phyloP scores from a whole-genome alignment of 1,284 basidiomycete species.

The Trichosporon faecale region DNA sequence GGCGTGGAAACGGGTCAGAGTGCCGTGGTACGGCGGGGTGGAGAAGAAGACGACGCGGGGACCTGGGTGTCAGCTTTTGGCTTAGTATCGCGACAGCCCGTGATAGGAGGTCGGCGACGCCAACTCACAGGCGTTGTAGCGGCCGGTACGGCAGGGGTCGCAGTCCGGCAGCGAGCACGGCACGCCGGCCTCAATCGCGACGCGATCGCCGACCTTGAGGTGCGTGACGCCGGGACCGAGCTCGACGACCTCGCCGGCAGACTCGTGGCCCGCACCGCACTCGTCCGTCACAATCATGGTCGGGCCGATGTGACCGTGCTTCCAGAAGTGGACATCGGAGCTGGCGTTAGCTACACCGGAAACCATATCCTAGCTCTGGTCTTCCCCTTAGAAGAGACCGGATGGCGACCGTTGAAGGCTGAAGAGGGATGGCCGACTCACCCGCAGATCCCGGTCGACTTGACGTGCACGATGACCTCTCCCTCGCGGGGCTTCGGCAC shows the following conservation, averaged over 20 bases:
- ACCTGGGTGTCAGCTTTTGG: conserved; percentile 30
- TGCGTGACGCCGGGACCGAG: conserved; percentile 53
- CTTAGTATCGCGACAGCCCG: not conserved
- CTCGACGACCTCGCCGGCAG: conserved; percentile 53
- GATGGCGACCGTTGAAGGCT: too few species aligned
- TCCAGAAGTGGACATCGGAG: conserved; percentile 58
- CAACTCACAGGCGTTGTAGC: conserved; percentile 56
- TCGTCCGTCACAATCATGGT: conserved; percentile 51
- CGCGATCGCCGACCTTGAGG: conserved; percentile 52
- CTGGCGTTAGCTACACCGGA: conserved; percentile 24
- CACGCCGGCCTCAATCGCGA: conserved; percentile 58
- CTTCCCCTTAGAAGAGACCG: too few species aligned
- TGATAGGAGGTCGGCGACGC: too few species aligned
- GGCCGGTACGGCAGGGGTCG: conserved; percentile 55
- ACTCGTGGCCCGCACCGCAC: conserved; percentile 54
- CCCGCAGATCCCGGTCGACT: conserved; percentile 55
- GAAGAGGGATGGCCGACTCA: conserved; percentile 28
- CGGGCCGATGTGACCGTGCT: conserved; percentile 54
- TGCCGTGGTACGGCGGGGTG: conserved; percentile 56
- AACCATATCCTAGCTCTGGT: too few species aligned
- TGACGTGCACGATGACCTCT: conserved; percentile 53
- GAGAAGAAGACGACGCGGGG: conserved; percentile 55
- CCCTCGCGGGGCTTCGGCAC: conserved; percentile 44
- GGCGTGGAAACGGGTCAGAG: conserved; percentile 55
- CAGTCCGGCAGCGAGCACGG: conserved; percentile 56